A percentile compares a stretch with the other conserved stretches of the same genome.
Evolutionary conservation across 768 basidiomycete species (phyloP).

Genomic region (Pisolithus microcarpus): DNA sequence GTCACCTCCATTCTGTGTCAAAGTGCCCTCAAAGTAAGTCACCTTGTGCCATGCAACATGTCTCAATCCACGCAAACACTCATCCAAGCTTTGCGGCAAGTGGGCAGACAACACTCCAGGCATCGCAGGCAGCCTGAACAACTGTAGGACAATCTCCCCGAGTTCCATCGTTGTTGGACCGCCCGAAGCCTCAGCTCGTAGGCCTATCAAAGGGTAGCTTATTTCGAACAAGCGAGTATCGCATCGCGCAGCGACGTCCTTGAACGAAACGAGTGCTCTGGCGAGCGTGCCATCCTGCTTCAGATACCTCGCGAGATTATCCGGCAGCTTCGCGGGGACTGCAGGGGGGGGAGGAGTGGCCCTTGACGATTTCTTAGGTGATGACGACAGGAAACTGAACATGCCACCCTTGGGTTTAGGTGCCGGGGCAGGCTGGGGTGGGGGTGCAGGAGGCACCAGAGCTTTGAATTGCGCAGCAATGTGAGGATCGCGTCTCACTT

Average conservation of each 20-base stretch:
- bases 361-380: conserved; percentile 57
- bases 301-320: conserved; percentile 78
- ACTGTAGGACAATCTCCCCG: conserved; percentile 83
- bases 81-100: conserved; percentile 88
- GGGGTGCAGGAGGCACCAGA: conserved; percentile 40
- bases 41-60: conserved; percentile 93
- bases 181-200: conserved; percentile 47
- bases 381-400: conserved; percentile 69
- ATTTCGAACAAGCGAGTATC: conserved; percentile 83
- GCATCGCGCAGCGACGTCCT: conserved; percentile 75
- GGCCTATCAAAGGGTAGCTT: conserved; percentile 73
- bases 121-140: conserved; percentile 84
- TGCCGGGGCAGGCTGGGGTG: conserved; percentile 35
- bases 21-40: conserved; percentile 85
- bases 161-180: conserved; percentile 62
- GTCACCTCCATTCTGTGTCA: conserved; percentile 93
- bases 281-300: conserved; percentile 85
- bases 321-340: conserved; percentile 43
- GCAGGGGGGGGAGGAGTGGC: conserved; percentile 33
- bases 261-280: conserved; percentile 82
- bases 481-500: conserved; percentile 81
- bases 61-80: conserved; percentile 80
- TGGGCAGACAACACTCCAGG: conserved; percentile 74
- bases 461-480: conserved; percentile 73
- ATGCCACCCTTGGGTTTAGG: conserved; percentile 56